These are phyloP conservation scores for Apiospora aurea DNA, from an alignment of 2,329 filamentous ascomycete genomes.

Conservation along the genomic window DNA sequence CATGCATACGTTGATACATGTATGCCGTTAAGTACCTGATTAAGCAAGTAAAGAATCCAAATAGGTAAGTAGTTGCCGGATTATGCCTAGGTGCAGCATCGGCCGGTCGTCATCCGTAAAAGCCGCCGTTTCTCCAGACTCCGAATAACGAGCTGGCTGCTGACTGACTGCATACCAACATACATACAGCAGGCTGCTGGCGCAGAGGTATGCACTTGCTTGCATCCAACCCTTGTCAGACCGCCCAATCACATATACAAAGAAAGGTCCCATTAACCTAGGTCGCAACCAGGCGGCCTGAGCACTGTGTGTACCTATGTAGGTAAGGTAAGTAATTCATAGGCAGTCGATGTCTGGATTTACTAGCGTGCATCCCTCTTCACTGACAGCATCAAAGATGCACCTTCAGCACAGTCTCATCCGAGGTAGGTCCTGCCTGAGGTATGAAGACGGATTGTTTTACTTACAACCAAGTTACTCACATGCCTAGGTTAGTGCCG, in stretches of 20 bases:
- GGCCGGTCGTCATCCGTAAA: background rate
- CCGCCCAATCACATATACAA: background rate
- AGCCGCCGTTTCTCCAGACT: constrained; percentile 1
- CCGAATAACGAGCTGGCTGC: background rate
- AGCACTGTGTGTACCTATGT: too few species aligned
- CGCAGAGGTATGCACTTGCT: background rate
- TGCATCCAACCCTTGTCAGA: background rate
- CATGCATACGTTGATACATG: background rate
- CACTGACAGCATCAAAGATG: background rate
- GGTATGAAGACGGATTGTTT: too few species aligned
- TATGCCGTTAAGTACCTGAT: background rate
- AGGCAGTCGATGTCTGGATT: background rate
- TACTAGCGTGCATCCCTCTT: background rate
- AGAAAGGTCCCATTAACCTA: background rate
- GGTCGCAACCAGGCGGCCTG: background rate
- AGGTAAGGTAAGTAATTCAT: too few species aligned
- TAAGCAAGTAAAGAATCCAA: constrained; percentile 3
- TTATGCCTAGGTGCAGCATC: background rate
- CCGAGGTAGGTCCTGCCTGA: background rate
- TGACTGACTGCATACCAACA: background rate
- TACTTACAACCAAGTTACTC: background rate
- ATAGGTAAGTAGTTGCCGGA: background rate
- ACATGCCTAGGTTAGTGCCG: background rate
- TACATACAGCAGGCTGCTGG: background rate
- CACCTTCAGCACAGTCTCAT: background rate